Evolutionary conservation across 2,329 filamentous ascomycete genomes (phyloP).

Genomic region (Neurospora sp.): DNA sequence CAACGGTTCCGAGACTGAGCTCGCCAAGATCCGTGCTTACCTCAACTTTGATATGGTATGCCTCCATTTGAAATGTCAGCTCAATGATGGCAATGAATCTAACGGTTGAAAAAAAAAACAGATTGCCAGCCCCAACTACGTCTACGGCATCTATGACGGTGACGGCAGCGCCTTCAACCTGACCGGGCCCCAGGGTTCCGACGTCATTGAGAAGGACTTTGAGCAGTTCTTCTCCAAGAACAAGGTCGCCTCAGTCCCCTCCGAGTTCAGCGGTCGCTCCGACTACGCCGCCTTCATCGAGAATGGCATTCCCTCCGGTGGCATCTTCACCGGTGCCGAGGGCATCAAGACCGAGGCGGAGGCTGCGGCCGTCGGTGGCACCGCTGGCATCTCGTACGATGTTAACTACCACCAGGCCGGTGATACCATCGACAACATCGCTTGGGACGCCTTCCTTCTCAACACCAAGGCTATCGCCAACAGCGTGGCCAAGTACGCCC

Average conservation of each 20-base stretch:
- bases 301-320: constrained; percentile 56
- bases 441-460: constrained; percentile 33
- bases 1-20: constrained; percentile 30
- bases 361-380: constrained; percentile 50
- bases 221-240: constrained; percentile 41
- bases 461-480: constrained; percentile 35
- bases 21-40: constrained; percentile 41
- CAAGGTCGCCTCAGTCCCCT: constrained; percentile 43
- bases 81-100: too few species aligned
- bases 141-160: constrained; percentile 48
- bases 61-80: background rate
- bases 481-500: constrained; percentile 31
- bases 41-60: constrained; percentile 46
- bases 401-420: constrained; percentile 36
- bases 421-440: constrained; percentile 28
- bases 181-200: constrained; percentile 38
- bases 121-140: constrained; percentile 39
- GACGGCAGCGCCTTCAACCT: constrained; percentile 53
- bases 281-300: constrained; percentile 61
- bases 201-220: constrained; percentile 49
- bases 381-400: constrained; percentile 40
- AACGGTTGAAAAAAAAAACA: background rate
- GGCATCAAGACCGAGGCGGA: constrained; percentile 44
- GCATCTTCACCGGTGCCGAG: constrained; percentile 52
- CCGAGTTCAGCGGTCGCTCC: constrained; percentile 43